A percentile compares a stretch with the other conserved stretches of the same genome.
phyloP scores from a whole-genome alignment of 768 basidiomycete genomes.

The Amanita polypyramis region DNA sequence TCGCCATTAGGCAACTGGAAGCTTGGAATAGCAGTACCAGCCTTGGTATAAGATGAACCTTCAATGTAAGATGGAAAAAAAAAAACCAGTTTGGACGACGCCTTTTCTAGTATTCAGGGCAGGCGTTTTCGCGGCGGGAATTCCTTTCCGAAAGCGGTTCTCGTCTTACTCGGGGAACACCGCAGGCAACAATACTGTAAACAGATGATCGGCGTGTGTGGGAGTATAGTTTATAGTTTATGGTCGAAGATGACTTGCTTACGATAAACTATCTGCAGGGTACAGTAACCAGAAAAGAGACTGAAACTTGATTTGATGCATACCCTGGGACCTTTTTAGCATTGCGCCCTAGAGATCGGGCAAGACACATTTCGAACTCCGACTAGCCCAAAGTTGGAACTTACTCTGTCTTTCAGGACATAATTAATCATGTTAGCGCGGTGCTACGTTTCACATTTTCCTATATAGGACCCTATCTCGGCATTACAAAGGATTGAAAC shows the following conservation, averaged over 20 bases:
- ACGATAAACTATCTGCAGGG: too few relatives aligned
- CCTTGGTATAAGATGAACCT: slow-evolving; percentile 63
- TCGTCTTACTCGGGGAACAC: background rate
- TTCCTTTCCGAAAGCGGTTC: background rate
- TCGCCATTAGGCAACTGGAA: slow-evolving; percentile 64
- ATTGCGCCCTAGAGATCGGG: too few relatives aligned
- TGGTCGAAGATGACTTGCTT: too few relatives aligned
- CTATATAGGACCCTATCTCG: background rate
- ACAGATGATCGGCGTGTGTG: background rate
- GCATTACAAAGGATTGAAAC: too few relatives aligned
- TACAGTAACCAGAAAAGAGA: too few relatives aligned
- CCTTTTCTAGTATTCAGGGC: slow-evolving; percentile 21
- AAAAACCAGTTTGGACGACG: slow-evolving; percentile 9
- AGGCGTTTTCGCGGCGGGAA: too few relatives aligned
- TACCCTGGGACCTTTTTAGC: too few relatives aligned
- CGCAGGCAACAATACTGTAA: background rate
- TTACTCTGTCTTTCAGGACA: background rate
- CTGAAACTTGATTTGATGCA: too few relatives aligned
- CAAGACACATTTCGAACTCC: too few relatives aligned
- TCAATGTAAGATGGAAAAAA: slow-evolving; percentile 36
- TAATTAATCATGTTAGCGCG: background rate
- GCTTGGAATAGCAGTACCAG: slow-evolving; percentile 34
- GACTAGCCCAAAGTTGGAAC: background rate
- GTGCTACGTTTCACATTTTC: background rate
- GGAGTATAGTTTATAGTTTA: too few relatives aligned